phyloP scores from a whole-genome alignment of 164 flowering plant species.

The Kalanchoe fedtschenkoi region DNA sequence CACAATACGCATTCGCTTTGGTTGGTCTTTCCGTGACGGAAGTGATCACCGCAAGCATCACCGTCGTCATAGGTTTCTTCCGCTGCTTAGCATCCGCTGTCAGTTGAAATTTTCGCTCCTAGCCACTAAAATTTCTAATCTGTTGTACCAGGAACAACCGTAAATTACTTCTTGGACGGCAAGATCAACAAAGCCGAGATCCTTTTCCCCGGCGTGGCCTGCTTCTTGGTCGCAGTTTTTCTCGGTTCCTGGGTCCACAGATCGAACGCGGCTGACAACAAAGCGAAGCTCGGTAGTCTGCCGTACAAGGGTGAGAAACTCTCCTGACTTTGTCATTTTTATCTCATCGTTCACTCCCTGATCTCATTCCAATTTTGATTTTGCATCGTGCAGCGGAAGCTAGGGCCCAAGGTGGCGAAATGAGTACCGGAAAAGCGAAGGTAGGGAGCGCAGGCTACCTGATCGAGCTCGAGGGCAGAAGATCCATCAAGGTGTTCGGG shows the following conservation, averaged over 20 bases:
- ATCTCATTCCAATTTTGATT: background rate
- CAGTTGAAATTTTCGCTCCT: background rate
- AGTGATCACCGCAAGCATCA: conserved; percentile 6
- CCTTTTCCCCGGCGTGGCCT: conserved; percentile 4
- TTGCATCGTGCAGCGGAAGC: background rate
- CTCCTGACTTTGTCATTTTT: background rate
- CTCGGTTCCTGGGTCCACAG: background rate
- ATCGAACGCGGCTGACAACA: conserved; percentile 4
- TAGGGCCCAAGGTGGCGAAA: background rate
- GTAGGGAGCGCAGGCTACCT: conserved; percentile 5
- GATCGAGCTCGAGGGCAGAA: background rate
- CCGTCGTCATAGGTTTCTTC: conserved; percentile 1
- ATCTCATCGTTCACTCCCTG: background rate
- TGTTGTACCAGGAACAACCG: background rate
- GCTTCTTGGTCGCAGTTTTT: background rate
- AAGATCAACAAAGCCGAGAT: conserved; percentile 6
- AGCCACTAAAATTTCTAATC: background rate
- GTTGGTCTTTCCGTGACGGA: conserved; percentile 6
- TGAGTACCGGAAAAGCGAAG: background rate
- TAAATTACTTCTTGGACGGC: conserved; percentile 3
- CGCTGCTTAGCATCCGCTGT: background rate
- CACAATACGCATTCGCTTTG: conserved; percentile 2
- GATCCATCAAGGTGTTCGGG: conserved; percentile 26
- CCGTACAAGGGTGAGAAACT: background rate
- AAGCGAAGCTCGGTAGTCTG: background rate